Base-by-base conservation (phyloP, 108 stramenopile species). In the Schizochytrium sp. region DNA sequence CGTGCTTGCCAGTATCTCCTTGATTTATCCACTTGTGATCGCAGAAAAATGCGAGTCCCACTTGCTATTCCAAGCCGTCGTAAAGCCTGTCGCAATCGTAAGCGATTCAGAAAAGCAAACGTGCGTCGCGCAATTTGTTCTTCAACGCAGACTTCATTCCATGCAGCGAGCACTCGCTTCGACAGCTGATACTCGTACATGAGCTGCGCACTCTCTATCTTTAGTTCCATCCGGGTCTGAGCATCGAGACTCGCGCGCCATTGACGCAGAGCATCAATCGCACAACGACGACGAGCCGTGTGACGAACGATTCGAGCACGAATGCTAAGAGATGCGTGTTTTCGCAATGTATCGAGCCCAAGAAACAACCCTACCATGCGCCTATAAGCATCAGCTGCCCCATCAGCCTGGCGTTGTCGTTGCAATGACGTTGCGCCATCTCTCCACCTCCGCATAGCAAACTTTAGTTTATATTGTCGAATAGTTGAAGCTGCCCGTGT, bases 121-220 rank as follows among this genome's bases (percentile, higher is more conserved):
- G 3, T 53, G 47, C 13, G 28, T 7, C 76, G 47, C 76, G 76
- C 76, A 5, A 55, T 13, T 5, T 42, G 47, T 42, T 49, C 76
- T 5, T 55, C 53, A 1, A 38, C 47, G 50, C 47, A 55, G 28
- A 19, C 8, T 28, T 83, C 76, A n/a, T 5, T 7, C 76, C 76
- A 83, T 10, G 50, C 5, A 28, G 10, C 10, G 28, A 83, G 28
- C 45, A 55, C 13, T 2, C 47, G 50, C 50, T 3, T 55, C 10
- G 50, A 19, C 50, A 83, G 76, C 13, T 53, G 76, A 49, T 55
- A 49, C 5, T 46, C 50, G 53, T 55, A 40, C 50, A 83, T 28
- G 17, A 83, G 13, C 76, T 83, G 17, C n/a, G 76, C 76, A 13
- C 76, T 53, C 53, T 83, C 76, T 13, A 83, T 47, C 3, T 55